phyloP scores from a whole-genome alignment of 495 filamentous ascomycete species.

The Recurvomyces mirabilis region DNA sequence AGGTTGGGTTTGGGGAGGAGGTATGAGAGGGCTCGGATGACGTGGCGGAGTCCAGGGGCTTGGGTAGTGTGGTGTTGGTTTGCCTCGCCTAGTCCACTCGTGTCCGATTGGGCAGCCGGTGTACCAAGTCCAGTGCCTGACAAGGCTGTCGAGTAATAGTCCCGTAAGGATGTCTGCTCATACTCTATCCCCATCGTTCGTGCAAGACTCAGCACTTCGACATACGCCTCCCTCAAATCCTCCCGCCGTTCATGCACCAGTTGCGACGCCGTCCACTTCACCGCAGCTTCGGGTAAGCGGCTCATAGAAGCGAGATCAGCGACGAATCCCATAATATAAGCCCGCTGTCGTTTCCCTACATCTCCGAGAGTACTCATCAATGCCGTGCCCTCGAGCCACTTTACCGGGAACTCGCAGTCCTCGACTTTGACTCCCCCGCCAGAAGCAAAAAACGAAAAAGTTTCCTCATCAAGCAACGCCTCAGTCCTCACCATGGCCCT shows the following conservation, averaged over 20 bases:
- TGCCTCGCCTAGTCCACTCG: too few species aligned
- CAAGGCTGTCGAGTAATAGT: neutral
- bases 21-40: too few species aligned
- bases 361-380: constrained; percentile 8
- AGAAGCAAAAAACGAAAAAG: constrained; percentile 15
- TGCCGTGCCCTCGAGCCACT: constrained; percentile 3
- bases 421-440: neutral
- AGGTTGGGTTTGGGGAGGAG: neutral
- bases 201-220: constrained; percentile 2
- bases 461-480: constrained; percentile 12
- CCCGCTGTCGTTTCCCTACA: constrained; percentile 8
- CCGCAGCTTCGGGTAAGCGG: neutral
- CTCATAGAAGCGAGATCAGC: constrained; percentile 7
- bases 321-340: constrained; percentile 18
- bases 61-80: too few species aligned
- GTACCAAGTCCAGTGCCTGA: neutral
- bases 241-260: constrained; percentile 11
- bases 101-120: too few species aligned
- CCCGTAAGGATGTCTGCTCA: neutral
- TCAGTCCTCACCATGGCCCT: constrained; percentile 19
- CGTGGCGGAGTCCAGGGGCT: too few species aligned
- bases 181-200: too few species aligned
- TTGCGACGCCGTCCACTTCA: constrained; percentile 10
- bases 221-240: constrained; percentile 20
- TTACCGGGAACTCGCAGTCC: constrained; percentile 3